Base-by-base conservation (phyloP, 2,329 filamentous ascomycete genomes). In the Cercospora sp. region DNA sequence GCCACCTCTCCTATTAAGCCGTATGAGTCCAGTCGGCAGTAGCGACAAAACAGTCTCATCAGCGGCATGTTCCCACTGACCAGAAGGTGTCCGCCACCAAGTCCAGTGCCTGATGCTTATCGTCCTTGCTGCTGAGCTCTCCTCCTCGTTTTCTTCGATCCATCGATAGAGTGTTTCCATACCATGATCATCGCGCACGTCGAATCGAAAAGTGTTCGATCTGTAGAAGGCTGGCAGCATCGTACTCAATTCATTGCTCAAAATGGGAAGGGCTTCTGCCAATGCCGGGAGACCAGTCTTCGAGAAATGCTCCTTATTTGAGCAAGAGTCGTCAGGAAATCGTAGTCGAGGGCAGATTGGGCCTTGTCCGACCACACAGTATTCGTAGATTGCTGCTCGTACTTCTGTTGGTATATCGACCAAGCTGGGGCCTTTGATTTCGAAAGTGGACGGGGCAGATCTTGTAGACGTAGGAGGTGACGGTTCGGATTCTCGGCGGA, bases 191-290 rank as follows among this genome's bases (percentile, higher is more conserved):
- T 63, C 55, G 32, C 69, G 66, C 30, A 72, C 51, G 32, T 72
- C 71, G 37, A 72, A 72, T 30, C 68, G 66, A 45, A 69, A 72
- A 4, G 61, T 68, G 18, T 69, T 65, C 6, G 69, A 63, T 21
- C 61, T 45, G 67, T 69, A 70, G 49, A 69, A 67, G 30, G 21
- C 40, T 7, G 57, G 40, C 30, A 61, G 18, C 64, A 66, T 61
- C 3, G 43, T 32, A 18, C 5, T 32, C 57, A 66, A 6, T 53
- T 66, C 58, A 43, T 28, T 32, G 40, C 49, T 32, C 4, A 66
- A 32, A 21, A 6, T 6, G 3, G 69, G 65, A 18, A 67, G 66
- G 8, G 66, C 63, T 53, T 62, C 18, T 6, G 34, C 34, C 10
- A 67, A 28, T 21, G 63, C 60, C 2, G 69, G 67, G n/a, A 69